Conservation (phyloP, 2,329 filamentous ascomycete species). For the Neopestalotiopsis sp. region DNA sequence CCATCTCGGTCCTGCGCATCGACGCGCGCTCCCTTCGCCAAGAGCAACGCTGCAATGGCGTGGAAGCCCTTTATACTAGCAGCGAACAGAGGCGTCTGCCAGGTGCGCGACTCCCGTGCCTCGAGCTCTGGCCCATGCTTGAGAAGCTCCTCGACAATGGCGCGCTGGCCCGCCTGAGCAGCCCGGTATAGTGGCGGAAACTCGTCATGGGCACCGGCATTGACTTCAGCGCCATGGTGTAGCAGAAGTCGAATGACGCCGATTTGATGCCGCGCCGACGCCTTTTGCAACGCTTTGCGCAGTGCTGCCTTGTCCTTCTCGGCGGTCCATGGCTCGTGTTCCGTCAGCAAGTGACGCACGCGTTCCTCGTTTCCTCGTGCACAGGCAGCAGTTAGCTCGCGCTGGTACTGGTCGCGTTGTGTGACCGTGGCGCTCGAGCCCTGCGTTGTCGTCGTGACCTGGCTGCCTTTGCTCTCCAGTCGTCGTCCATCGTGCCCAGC, state of each 20-base stretch:
- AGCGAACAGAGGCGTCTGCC: constrained; percentile 42
- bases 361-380: constrained; percentile 42
- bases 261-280: constrained; percentile 40
- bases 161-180: constrained; percentile 41
- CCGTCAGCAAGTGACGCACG: constrained; percentile 40
- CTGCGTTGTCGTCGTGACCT: constrained; percentile 37
- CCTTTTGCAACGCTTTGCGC: constrained; percentile 43
- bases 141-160: constrained; percentile 39
- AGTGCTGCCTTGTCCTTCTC: constrained; percentile 40
- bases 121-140: constrained; percentile 38
- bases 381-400: constrained; percentile 41
- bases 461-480: constrained; percentile 26
- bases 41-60: constrained; percentile 35
- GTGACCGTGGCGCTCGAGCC: constrained; percentile 21
- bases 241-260: constrained; percentile 42
- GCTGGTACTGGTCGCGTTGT: constrained; percentile 41
- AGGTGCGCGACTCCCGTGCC: constrained; percentile 33
- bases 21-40: constrained; percentile 37
- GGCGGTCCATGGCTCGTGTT: constrained; percentile 39
- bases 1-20: constrained; percentile 41
- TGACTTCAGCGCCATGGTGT: constrained; percentile 41
- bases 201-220: constrained; percentile 40
- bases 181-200: constrained; percentile 43
- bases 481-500: constrained; percentile 14
- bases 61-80: constrained; percentile 41